Percentiles rank a stretch among this genome's conserved stretches.
Evolutionary conservation across 768 basidiomycete genomes (phyloP).

Genomic region (Symmetrospora coprosmae): DNA sequence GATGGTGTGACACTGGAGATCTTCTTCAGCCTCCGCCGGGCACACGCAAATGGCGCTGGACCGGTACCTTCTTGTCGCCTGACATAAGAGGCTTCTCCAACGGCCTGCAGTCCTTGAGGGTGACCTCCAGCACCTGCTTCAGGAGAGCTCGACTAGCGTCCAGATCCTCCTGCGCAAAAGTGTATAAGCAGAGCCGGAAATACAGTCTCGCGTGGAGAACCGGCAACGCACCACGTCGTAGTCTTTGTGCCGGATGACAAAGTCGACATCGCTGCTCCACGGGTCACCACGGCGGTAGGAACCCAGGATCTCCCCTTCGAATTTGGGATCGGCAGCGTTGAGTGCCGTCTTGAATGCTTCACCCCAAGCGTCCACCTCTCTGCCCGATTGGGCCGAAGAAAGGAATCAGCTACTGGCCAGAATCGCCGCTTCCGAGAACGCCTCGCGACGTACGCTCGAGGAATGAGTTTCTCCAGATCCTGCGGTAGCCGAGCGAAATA

Average conservation of each 20-base stretch:
- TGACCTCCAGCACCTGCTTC: background rate
- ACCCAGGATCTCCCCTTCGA: conserved; percentile 26
- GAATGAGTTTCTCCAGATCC: conserved; percentile 26
- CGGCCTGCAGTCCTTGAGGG: conserved; percentile 6
- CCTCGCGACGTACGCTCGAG: background rate
- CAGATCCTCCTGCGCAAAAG: conserved; percentile 17
- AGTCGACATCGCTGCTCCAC: conserved; percentile 25
- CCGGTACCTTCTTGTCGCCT: conserved; percentile 23
- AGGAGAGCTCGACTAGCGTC: conserved; percentile 19
- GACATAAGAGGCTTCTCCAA: conserved; percentile 10
- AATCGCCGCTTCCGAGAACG: background rate
- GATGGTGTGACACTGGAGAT: too few relatives aligned
- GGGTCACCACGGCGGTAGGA: conserved; percentile 24
- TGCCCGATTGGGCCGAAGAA: background rate
- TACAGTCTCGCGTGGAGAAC: background rate
- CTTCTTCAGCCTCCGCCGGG: too few relatives aligned
- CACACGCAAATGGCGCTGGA: background rate
- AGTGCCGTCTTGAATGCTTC: conserved; percentile 5
- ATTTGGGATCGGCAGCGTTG: conserved; percentile 2
- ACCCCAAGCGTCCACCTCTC: conserved; percentile 23
- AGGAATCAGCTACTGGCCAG: background rate
- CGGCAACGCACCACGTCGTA: conserved; percentile 1
- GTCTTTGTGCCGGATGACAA: conserved; percentile 21
- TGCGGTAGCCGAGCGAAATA: background rate
- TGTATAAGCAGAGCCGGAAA: background rate